Evolutionary conservation across 768 basidiomycete species (phyloP).

Genomic region (Hemileccinum rubropunctum): DNA sequence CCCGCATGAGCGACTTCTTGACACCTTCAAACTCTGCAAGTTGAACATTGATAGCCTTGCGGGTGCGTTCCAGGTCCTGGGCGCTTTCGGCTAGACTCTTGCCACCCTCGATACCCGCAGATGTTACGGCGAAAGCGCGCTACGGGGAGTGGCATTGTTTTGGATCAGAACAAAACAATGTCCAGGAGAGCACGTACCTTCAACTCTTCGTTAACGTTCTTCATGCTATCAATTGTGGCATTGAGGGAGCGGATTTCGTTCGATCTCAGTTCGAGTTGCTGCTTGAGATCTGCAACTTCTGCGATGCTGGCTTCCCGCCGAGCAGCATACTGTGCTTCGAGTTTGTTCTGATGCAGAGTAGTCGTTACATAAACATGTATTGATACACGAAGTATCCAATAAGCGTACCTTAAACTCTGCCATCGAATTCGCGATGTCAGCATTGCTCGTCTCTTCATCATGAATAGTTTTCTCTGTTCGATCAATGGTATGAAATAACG

Average conservation of each 20-base stretch:
- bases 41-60: slow-evolving; percentile 97
- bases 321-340: slow-evolving; percentile 90
- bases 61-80: slow-evolving; percentile 92
- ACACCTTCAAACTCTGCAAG: slow-evolving; percentile 98
- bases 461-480: slow-evolving; percentile 83
- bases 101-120: slow-evolving; percentile 95
- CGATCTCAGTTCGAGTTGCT: slow-evolving; percentile 80
- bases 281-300: slow-evolving; percentile 84
- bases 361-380: background rate
- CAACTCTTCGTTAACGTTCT: slow-evolving; percentile 95
- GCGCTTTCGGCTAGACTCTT: slow-evolving; percentile 97
- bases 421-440: slow-evolving; percentile 80
- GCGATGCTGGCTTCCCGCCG: slow-evolving; percentile 87
- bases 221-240: slow-evolving; percentile 85
- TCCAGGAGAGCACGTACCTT: slow-evolving; percentile 61
- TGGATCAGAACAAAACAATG: slow-evolving; percentile 4
- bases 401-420: slow-evolving; percentile 78
- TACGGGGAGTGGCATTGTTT: slow-evolving; percentile 29
- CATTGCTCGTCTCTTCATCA: slow-evolving; percentile 83
- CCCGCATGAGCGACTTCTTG: slow-evolving; percentile 98
- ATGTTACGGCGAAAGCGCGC: slow-evolving; percentile 97
- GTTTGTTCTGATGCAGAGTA: slow-evolving; percentile 63
- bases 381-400: background rate
- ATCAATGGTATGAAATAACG: slow-evolving; percentile 8
- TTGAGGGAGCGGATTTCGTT: slow-evolving; percentile 85